These are phyloP conservation scores for Candida xyloterini DNA, from an alignment of 805 yeast species.

Conservation along the genomic window DNA sequence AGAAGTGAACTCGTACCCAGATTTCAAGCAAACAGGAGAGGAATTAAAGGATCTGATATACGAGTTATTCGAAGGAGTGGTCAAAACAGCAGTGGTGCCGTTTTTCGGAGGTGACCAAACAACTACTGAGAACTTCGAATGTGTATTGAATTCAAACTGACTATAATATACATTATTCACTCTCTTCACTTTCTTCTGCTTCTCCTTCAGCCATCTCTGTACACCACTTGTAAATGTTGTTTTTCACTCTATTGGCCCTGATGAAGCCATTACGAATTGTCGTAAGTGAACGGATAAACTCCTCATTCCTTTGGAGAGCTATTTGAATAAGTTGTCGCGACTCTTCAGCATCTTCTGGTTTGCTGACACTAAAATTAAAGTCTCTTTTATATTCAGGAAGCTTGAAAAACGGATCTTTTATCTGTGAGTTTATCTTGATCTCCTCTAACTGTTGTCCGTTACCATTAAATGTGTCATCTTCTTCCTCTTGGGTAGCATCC, in stretches of 20 bases:
- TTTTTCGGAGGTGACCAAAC: slow-evolving; percentile 31
- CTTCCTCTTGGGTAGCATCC: slow-evolving; percentile 25
- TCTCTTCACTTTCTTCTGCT: slow-evolving; percentile 4
- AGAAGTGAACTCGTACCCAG: slow-evolving; percentile 94
- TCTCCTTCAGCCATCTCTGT: slow-evolving; percentile 70
- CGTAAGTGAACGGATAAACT: slow-evolving; percentile 77
- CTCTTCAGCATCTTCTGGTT: slow-evolving; percentile 59
- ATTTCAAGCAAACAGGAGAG: slow-evolving; percentile 91
- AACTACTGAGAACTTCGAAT: slow-evolving; percentile 9
- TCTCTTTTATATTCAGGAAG: slow-evolving; percentile 50
- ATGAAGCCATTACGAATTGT: slow-evolving; percentile 71
- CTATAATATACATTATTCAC: slow-evolving; percentile 3
- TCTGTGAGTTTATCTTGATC: slow-evolving; percentile 15
- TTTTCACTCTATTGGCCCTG: slow-evolving; percentile 72
- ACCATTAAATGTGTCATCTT: slow-evolving; percentile 19
- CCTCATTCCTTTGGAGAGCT: slow-evolving; percentile 79
- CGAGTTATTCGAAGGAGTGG: slow-evolving; percentile 60
- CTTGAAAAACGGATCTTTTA: slow-evolving; percentile 62
- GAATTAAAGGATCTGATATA: slow-evolving; percentile 63
- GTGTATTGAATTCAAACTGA: slow-evolving; percentile 7
- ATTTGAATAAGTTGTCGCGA: slow-evolving; percentile 73
- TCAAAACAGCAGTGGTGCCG: slow-evolving; percentile 48
- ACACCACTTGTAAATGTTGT: slow-evolving; percentile 76
- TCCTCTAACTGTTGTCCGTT: slow-evolving; percentile 10
- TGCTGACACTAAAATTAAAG: slow-evolving; percentile 46